Percentiles rank a stretch among this genome's conserved stretches.
Evolutionary conservation across 306 rosid genomes (phyloP).

Genomic region (Aeschynomene evenia): DNA sequence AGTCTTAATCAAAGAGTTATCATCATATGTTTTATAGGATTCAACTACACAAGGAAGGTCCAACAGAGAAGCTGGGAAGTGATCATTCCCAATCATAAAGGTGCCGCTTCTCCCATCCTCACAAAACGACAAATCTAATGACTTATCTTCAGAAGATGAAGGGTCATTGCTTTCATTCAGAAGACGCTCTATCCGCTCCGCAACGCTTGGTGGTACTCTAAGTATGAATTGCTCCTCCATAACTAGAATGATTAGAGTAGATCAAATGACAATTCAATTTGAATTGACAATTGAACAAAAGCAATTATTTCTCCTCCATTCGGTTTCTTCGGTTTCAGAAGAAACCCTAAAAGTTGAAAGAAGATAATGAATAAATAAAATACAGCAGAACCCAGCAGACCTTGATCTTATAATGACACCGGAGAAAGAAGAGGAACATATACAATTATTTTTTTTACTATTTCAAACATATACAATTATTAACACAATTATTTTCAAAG

Average conservation of each 20-base stretch:
- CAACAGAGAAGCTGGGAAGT: constrained; percentile 75
- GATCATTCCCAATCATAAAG: constrained; percentile 48
- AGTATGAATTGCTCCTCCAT: constrained; percentile 50
- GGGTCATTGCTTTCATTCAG: constrained; percentile 31
- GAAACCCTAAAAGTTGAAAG: background rate
- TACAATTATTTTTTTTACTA: too few species aligned
- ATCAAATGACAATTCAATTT: background rate
- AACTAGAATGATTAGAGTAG: background rate
- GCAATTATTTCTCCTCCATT: background rate
- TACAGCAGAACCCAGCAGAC: background rate
- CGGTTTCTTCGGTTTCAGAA: background rate
- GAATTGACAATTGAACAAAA: background rate
- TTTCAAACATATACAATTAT: too few species aligned
- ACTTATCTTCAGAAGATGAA: constrained; percentile 40
- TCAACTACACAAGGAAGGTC: constrained; percentile 81
- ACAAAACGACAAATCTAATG: constrained; percentile 36
- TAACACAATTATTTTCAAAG: too few species aligned
- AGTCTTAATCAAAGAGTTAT: constrained; percentile 69
- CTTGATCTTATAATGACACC: background rate
- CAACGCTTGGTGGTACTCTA: constrained; percentile 37
- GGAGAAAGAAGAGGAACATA: background rate
- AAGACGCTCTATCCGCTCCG: constrained; percentile 41
- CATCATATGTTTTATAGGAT: constrained; percentile 85
- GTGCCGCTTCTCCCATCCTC: constrained; percentile 43
- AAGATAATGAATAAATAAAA: background rate